Percentiles rank a stretch among this genome's conserved stretches.
Evolutionary conservation across 208 protist genomes (phyloP).

Genomic region (Leishmania martiniquensis): DNA sequence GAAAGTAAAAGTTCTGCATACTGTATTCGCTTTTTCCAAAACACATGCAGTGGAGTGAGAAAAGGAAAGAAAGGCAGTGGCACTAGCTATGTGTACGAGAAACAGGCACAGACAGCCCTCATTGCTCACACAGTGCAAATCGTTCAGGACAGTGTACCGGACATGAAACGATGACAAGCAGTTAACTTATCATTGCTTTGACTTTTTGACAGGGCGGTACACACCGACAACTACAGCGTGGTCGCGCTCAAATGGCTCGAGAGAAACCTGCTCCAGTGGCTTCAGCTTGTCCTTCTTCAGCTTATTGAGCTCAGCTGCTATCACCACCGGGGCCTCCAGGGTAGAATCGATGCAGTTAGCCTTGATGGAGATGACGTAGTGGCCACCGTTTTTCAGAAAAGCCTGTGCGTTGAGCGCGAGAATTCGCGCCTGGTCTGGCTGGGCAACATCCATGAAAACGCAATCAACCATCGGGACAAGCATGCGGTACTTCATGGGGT

Average conservation of each 20-base stretch:
- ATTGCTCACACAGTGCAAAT: neutral
- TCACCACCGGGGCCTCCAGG: constrained; percentile 96
- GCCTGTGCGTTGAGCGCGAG: constrained; percentile 98
- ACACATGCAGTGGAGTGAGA: neutral
- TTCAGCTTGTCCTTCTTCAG: constrained; percentile 98
- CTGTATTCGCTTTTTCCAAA: neutral
- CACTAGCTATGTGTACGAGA: neutral
- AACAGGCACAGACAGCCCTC: neutral
- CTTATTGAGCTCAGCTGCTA: constrained; percentile 98
- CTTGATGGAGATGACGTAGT: constrained; percentile 99
- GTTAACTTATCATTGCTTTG: constrained; percentile 8
- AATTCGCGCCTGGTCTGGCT: constrained; percentile 99
- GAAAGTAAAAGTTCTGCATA: neutral
- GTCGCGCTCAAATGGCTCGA: constrained; percentile 99
- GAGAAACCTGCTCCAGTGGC: constrained; percentile 97
- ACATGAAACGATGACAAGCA: constrained; percentile 4
- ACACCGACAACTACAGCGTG: constrained; percentile 98
- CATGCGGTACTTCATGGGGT: constrained; percentile 99
- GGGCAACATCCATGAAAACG: constrained; percentile 99
- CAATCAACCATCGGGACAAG: constrained; percentile 99
- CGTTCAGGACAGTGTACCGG: neutral
- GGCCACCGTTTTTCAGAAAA: constrained; percentile 99
- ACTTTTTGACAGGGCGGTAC: constrained; percentile 89
- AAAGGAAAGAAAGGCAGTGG: neutral
- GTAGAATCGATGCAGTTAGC: constrained; percentile 99